Evolutionary conservation across 768 basidiomycete genomes (phyloP).

Genomic region (Lepiota venenata): DNA sequence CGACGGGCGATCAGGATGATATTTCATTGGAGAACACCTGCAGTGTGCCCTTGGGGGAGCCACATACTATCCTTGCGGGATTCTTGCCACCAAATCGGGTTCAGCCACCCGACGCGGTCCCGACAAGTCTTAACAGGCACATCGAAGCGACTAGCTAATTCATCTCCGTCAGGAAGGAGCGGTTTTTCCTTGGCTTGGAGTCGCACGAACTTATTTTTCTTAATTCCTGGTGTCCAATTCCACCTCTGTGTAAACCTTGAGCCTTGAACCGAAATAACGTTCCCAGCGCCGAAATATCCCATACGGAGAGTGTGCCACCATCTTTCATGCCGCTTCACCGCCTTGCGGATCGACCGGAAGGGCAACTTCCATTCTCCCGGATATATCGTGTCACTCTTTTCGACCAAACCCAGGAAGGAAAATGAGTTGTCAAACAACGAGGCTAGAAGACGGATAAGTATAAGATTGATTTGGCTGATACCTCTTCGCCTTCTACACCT

Average conservation of each 20-base stretch:
- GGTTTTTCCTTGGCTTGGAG: neutral
- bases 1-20: too few species aligned
- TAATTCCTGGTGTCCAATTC: too few species aligned
- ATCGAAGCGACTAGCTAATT: neutral
- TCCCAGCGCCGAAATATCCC: neutral
- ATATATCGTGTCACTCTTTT: neutral
- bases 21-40: too few species aligned
- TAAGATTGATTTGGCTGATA: slow-evolving; percentile 2
- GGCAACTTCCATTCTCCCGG: neutral
- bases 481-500: slow-evolving; percentile 2
- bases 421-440: neutral
- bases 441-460: slow-evolving; percentile 10
- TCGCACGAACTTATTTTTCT: too few species aligned
- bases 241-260: too few species aligned
- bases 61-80: neutral
- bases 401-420: slow-evolving; percentile 2
- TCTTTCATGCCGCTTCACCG: neutral
- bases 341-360: neutral
- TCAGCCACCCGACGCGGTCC: neutral
- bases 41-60: neutral
- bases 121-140: neutral
- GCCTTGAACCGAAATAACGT: slow-evolving; percentile 2
- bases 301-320: slow-evolving; percentile 2
- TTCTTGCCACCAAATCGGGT: neutral
- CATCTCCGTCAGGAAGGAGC: neutral